Conservation (phyloP, 352 stramenopile species). For the Pythium aquatile region DNA sequence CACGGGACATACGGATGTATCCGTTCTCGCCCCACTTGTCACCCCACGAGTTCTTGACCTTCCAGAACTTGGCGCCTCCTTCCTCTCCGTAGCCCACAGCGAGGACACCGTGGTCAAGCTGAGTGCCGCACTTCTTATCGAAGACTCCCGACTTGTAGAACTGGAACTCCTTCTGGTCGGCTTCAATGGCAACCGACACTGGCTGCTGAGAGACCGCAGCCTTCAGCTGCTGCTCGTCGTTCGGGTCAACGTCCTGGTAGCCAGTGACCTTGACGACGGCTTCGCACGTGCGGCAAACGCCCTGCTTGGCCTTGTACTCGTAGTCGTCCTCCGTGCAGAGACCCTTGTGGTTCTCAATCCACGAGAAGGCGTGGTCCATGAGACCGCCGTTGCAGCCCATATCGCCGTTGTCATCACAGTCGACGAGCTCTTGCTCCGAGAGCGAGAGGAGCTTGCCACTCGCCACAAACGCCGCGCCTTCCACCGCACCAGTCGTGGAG, state of each 20-base stretch:
- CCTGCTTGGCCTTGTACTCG: conserved; percentile 87
- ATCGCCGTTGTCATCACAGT: conserved; percentile 95
- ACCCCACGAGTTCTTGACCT: conserved; percentile 98
- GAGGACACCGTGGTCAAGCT: conserved; percentile 97
- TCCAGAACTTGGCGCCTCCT: conserved; percentile 88
- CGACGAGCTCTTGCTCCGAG: conserved; percentile 98
- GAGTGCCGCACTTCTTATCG: conserved; percentile 77
- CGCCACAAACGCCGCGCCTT: conserved; percentile 95
- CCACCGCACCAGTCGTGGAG: conserved; percentile 96
- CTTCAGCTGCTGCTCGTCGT: conserved; percentile 85
- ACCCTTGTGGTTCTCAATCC: conserved; percentile 90
- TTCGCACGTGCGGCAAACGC: conserved; percentile 79
- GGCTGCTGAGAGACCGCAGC: conserved; percentile 91
- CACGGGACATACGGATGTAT: conserved; percentile 92
- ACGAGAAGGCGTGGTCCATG: conserved; percentile 98
- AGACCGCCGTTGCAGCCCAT: conserved; percentile 96
- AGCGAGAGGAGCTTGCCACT: conserved; percentile 90
- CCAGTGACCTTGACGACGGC: conserved; percentile 84
- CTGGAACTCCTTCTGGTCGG: conserved; percentile 93
- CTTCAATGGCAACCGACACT: conserved; percentile 94
- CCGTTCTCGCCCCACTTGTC: conserved; percentile 90
- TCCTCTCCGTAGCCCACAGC: conserved; percentile 94
- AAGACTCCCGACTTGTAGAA: conserved; percentile 96
- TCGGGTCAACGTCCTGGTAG: conserved; percentile 85
- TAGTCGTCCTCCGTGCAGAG: conserved; percentile 96